phyloP scores from a whole-genome alignment of 140 eudicot species.

The Stevia rebaudiana region DNA sequence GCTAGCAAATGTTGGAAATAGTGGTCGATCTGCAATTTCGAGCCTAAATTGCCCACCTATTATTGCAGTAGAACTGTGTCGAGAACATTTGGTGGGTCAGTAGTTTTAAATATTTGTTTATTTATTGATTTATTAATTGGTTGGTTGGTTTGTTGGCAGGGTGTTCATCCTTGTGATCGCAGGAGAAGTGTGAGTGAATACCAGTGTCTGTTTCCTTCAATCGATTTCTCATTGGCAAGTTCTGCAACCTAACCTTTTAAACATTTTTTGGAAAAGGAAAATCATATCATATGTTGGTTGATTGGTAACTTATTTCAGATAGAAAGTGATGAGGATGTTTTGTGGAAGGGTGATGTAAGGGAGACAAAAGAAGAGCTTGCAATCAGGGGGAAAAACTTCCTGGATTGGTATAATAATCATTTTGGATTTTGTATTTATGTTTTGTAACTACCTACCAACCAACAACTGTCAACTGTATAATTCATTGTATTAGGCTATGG shows the following conservation, averaged over 20 bases:
- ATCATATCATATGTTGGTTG: no score
- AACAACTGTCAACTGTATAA: no score
- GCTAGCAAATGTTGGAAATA: conserved; percentile 90
- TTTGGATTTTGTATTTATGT: no score
- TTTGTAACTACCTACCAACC: neutral
- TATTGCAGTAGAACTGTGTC: conserved; percentile 78
- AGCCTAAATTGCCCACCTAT: conserved; percentile 82
- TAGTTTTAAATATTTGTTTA: no score
- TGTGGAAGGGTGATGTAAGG: conserved; percentile 77
- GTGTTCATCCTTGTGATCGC: conserved; percentile 94
- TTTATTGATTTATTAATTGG: no score
- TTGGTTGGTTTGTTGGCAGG: conserved; percentile 45
- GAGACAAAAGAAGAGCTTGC: conserved; percentile 93
- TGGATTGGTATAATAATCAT: conserved; percentile 44
- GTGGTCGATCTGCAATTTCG: conserved; percentile 83
- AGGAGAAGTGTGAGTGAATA: conserved; percentile 83
- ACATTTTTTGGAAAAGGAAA: no score
- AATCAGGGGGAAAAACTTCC: conserved; percentile 62
- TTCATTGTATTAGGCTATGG: conserved; percentile 51
- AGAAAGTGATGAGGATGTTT: conserved; percentile 73
- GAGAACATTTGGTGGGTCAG: conserved; percentile 82
- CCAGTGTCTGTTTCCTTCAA: conserved; percentile 72
- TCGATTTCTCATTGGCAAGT: conserved; percentile 82
- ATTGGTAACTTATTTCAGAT: conserved; percentile 59
- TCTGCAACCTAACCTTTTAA: no score